Percentiles rank a stretch among this genome's conserved stretches.
phyloP scores from a whole-genome alignment of 2,329 filamentous ascomycete genomes.

The Nigrospora oryzae region DNA sequence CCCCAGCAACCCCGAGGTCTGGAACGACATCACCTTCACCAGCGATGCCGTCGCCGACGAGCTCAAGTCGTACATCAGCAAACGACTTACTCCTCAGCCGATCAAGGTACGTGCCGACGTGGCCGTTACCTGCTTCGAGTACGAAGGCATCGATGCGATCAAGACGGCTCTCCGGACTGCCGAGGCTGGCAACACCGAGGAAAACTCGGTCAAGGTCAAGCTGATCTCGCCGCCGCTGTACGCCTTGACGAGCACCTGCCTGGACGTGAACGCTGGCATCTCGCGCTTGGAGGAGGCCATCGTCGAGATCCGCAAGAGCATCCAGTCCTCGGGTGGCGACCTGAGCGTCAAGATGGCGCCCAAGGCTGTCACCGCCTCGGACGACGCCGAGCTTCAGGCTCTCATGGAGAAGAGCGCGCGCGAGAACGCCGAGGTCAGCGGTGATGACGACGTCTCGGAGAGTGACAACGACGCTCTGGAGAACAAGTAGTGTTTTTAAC shows the following conservation, averaged over 20 bases:
- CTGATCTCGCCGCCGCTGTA: conserved; percentile 97
- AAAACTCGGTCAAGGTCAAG: conserved; percentile 95
- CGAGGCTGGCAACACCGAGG: conserved; percentile 84
- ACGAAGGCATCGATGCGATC: conserved; percentile 97
- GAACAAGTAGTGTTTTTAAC: conserved; percentile 19
- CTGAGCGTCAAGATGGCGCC: conserved; percentile 96
- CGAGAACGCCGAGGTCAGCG: conserved; percentile 96
- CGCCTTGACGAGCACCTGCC: conserved; percentile 87
- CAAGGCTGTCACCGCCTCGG: conserved; percentile 97
- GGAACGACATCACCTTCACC: conserved; percentile 87
- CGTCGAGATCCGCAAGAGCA: conserved; percentile 73
- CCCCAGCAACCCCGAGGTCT: conserved; percentile 80
- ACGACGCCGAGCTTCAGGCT: conserved; percentile 92
- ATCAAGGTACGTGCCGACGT: conserved; percentile 98
- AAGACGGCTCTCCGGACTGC: conserved; percentile 87
- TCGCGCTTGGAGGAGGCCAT: conserved; percentile 81
- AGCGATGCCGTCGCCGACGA: conserved; percentile 80
- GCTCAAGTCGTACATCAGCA: conserved; percentile 90
- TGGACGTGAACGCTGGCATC: conserved; percentile 88
- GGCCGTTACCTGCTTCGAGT: conserved; percentile 90
- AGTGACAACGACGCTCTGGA: conserved; percentile 68
- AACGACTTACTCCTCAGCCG: conserved; percentile 94
- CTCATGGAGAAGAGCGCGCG: conserved; percentile 98
- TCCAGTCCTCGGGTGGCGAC: conserved; percentile 68
- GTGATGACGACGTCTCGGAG: conserved; percentile 92